Percentiles rank a stretch among this genome's conserved stretches.
phyloP scores from a whole-genome alignment of 345 rosid species.

The Pseudoturritis turrita region DNA sequence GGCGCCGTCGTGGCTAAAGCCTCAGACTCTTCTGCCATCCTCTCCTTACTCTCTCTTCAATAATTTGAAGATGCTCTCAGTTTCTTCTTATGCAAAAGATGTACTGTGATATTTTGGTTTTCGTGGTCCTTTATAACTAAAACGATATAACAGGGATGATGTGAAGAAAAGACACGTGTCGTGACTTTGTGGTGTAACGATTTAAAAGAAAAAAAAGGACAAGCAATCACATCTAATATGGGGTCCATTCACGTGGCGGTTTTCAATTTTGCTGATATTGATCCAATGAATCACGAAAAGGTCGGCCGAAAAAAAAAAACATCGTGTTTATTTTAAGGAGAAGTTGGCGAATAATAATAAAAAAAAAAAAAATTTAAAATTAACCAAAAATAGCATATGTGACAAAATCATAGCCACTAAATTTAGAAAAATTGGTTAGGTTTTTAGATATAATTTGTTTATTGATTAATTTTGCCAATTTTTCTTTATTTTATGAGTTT shows the following conservation, averaged over 20 bases:
- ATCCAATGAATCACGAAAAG: not conserved
- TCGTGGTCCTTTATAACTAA: slow-evolving; percentile 12
- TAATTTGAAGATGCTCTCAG: not conserved
- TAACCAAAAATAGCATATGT: too few species aligned
- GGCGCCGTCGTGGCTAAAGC: slow-evolving; percentile 59
- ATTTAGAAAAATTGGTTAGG: too few species aligned
- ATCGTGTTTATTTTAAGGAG: not conserved
- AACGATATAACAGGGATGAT: not conserved
- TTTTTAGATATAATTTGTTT: too few species aligned
- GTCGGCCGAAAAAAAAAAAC: not conserved
- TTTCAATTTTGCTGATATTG: not conserved
- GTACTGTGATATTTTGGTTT: not conserved
- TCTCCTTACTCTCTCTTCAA: not conserved
- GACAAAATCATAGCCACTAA: too few species aligned
- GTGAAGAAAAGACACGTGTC: not conserved
- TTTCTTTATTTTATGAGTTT: too few species aligned
- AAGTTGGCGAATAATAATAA: too few species aligned
- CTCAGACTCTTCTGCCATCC: slow-evolving; percentile 17
- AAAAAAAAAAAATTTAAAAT: too few species aligned
- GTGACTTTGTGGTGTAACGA: not conserved
- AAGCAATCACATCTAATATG: slow-evolving; percentile 8
- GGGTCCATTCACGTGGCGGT: slow-evolving; percentile 2
- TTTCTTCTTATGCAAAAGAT: not conserved
- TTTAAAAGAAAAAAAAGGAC: not conserved
- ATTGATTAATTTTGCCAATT: too few species aligned